These are phyloP conservation scores for Annulohypoxylon maeteangense DNA, from an alignment of 495 filamentous ascomycete species.

Conservation along the genomic window DNA sequence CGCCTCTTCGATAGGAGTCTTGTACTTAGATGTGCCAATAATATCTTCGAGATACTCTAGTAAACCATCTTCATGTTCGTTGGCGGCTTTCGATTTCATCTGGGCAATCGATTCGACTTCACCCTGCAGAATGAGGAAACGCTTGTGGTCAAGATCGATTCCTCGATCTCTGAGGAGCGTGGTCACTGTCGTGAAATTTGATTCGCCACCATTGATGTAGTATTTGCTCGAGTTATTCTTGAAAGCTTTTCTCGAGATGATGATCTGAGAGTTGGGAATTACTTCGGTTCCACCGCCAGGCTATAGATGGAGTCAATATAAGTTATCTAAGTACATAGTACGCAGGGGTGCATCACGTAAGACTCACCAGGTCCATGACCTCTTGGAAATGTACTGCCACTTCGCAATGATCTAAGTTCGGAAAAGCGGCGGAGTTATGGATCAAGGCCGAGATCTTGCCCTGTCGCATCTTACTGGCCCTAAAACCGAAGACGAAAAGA, in stretches of 20 bases:
- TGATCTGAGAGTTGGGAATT: slow-evolving; percentile 81
- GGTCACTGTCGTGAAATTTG: slow-evolving; percentile 91
- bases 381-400: slow-evolving; percentile 96
- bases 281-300: slow-evolving; percentile 76
- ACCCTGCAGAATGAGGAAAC: slow-evolving; percentile 95
- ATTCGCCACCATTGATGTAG: slow-evolving; percentile 89
- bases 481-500: slow-evolving; percentile 97
- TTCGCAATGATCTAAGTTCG: slow-evolving; percentile 88
- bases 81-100: slow-evolving; percentile 96
- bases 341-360: background rate
- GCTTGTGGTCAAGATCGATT: slow-evolving; percentile 97
- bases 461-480: slow-evolving; percentile 98
- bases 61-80: slow-evolving; percentile 94
- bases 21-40: slow-evolving; percentile 98
- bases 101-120: slow-evolving; percentile 99
- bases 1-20: slow-evolving; percentile 93
- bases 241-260: slow-evolving; percentile 93
- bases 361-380: slow-evolving; percentile 78
- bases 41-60: slow-evolving; percentile 98
- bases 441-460: slow-evolving; percentile 98
- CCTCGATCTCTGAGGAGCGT: slow-evolving; percentile 87
- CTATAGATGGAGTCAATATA: slow-evolving; percentile 45
- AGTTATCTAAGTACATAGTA: background rate
- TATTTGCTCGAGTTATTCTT: slow-evolving; percentile 98
- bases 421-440: slow-evolving; percentile 89